Base-by-base conservation (phyloP, 2,329 filamentous ascomycete genomes). In the Penicillium sp. region DNA sequence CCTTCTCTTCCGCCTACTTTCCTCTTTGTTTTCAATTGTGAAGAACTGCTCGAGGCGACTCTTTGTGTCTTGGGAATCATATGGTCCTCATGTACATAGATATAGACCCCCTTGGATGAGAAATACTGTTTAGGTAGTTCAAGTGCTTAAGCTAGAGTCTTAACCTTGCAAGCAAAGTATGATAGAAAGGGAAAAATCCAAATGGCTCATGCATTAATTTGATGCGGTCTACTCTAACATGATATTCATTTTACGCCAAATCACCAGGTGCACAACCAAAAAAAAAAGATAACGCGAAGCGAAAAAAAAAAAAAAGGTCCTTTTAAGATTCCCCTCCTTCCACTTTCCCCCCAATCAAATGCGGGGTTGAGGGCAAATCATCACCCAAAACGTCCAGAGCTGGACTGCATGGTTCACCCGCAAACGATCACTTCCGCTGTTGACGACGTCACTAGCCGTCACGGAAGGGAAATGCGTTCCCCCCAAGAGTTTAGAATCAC, bases 381-480 rank as follows among this genome's bases (percentile, higher is more conserved):
- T 52, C 45, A 34, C 53, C 53, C 33, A 36, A 56, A 59, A 28
- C 47, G 47, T 46, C 39, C 1, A 6, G 28, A 37, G 37, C 29
- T 37, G 33, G 11, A 36, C 49, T 43, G 46, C 52, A 51, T 52
- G 13, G n/a, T 33, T 44, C 42, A 29, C 31, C 57, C 58, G 58
- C 55, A 60, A 60, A 56, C 52, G 52, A 56, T 37, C 54, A 50
- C 33, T 40, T 48, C n/a, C 40, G 42, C 3, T 31, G 24, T 28
- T 18, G 44, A 47, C 55, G 58, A 60, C 58, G 58, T 60, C 58
- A 60, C 58, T 56, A 52, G 34, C 29, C 58, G 58, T 58, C 57
- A 59, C 53, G 31, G 44, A 52, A 19, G 16, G 34, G 44, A 28
- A 53, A 51, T 51, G 53, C 34, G 19, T 24, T 37, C 43, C 39